These are phyloP conservation scores for Halophytophthora batemanensis DNA, from an alignment of 352 stramenopile species.

Conservation along the genomic window DNA sequence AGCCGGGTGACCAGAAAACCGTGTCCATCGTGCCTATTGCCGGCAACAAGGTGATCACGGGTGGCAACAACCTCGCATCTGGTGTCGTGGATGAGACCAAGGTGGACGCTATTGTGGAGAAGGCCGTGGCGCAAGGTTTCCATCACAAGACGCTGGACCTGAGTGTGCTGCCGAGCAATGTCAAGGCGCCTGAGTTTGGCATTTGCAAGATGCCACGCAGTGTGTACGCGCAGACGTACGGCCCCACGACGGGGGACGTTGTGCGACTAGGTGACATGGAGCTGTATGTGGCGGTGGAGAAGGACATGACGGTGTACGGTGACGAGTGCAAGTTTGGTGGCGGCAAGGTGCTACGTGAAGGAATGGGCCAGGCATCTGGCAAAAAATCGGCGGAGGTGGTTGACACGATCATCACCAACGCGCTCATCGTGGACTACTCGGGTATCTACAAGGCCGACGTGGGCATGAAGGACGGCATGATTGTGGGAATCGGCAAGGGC, in stretches of 20 bases:
- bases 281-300: slow-evolving; percentile 90
- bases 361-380: slow-evolving; percentile 71
- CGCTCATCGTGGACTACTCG: slow-evolving; percentile 93
- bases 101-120: slow-evolving; percentile 55
- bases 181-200: slow-evolving; percentile 26
- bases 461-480: slow-evolving; percentile 92
- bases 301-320: slow-evolving; percentile 79
- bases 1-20: slow-evolving; percentile 95
- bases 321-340: slow-evolving; percentile 95
- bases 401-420: slow-evolving; percentile 97
- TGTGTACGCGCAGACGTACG: slow-evolving; percentile 90
- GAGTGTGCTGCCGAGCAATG: slow-evolving; percentile 17
- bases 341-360: slow-evolving; percentile 89
- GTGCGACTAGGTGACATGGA: slow-evolving; percentile 93
- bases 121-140: slow-evolving; percentile 49
- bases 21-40: slow-evolving; percentile 93
- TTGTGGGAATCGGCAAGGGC: slow-evolving; percentile 95
- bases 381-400: slow-evolving; percentile 54
- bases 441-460: slow-evolving; percentile 96
- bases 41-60: slow-evolving; percentile 83
- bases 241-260: slow-evolving; percentile 93
- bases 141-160: slow-evolving; percentile 50
- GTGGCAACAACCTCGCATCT: slow-evolving; percentile 87
- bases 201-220: slow-evolving; percentile 55
- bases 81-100: slow-evolving; percentile 66